Percentiles rank a stretch among this genome's conserved stretches.
Evolutionary conservation across 352 stramenopile genomes (phyloP).

Genomic region (Pythium plurisporium): DNA sequence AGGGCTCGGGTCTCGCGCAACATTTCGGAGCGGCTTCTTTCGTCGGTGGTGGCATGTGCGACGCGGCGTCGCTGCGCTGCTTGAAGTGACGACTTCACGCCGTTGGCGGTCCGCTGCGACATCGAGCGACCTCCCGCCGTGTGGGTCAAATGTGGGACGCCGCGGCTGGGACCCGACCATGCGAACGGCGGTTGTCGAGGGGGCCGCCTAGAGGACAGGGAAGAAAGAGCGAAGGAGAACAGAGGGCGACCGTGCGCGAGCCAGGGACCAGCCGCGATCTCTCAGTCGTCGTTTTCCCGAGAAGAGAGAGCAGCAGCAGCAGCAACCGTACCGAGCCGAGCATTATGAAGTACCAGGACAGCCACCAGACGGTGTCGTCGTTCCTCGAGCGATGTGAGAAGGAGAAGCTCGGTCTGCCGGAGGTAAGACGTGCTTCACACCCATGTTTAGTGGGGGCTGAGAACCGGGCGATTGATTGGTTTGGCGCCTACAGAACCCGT

Average conservation of each 20-base stretch:
- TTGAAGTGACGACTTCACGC: neutral
- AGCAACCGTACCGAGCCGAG: neutral
- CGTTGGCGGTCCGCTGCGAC: slow-evolving; percentile 5
- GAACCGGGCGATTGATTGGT: neutral
- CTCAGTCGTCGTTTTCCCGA: slow-evolving; percentile 16
- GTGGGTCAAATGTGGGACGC: slow-evolving; percentile 1
- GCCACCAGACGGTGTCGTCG: slow-evolving; percentile 18
- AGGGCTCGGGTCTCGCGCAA: no score
- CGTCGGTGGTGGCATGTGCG: slow-evolving; percentile 2
- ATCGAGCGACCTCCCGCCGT: neutral
- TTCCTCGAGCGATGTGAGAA: slow-evolving; percentile 41
- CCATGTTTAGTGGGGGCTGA: neutral
- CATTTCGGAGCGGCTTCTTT: no score
- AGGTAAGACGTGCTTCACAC: slow-evolving; percentile 20
- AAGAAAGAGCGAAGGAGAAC: no score
- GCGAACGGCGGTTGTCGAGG: slow-evolving; percentile 10
- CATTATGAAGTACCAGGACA: slow-evolving; percentile 26
- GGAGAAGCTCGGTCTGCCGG: slow-evolving; percentile 30
- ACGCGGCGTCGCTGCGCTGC: neutral
- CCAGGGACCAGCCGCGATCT: slow-evolving; percentile 2
- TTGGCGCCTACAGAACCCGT: slow-evolving; percentile 26
- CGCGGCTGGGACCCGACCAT: slow-evolving; percentile 8
- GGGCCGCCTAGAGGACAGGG: neutral
- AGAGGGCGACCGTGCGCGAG: no score
- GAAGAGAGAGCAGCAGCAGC: slow-evolving; percentile 1